Evolutionary conservation across 805 yeast genomes (phyloP), one percentile per base, ranked within the genome.

Genomic region (Pichia heedii): DNA sequence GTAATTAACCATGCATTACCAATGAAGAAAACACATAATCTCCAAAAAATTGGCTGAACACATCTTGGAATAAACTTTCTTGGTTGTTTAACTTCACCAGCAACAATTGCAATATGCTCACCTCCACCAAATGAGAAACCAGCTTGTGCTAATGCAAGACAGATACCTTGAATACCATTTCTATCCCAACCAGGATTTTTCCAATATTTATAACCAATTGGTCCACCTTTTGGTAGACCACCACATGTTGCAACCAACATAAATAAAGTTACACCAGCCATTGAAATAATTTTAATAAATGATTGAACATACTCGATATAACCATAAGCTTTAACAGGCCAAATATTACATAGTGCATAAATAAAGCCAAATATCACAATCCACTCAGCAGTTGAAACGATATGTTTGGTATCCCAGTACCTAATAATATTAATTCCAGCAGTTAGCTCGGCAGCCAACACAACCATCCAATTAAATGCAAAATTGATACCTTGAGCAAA

Each of bases 401-500:
- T 37, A 9, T 33, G 41, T n/a, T 59, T 48, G 4, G 68, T 63
- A 13, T 66, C 66, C 86, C 86, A 79, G 58, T 65, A 79, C 49
- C 71, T 63, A 45, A 79, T 69, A 22, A 84, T 77, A 67, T 77
- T 71, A 35, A 79, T 66, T 18, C 82, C 82, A 21, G 84, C 77
- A 24, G 79, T 82, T 54, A 79, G 66, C 55, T 79, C 85, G 39
- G 79, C 67, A 3, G 84, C 77, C 42, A 79, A 68, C 44, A 77
- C 81, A 36, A 74, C 67, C 50, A 76, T 59, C 81, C 84, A 79
- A 58, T 77, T 80, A 39, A 79, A 62, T 58, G 77, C 75, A 54
- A 78, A 79, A 52, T 73, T 74, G 76, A 82, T 74, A 19, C 80
- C 76, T 33, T 73, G 70, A 2, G 84, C 75, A 55, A 79, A 79